These are phyloP conservation scores for Cystofilobasidium macerans DNA, from an alignment of 768 basidiomycete species.

Conservation along the genomic window DNA sequence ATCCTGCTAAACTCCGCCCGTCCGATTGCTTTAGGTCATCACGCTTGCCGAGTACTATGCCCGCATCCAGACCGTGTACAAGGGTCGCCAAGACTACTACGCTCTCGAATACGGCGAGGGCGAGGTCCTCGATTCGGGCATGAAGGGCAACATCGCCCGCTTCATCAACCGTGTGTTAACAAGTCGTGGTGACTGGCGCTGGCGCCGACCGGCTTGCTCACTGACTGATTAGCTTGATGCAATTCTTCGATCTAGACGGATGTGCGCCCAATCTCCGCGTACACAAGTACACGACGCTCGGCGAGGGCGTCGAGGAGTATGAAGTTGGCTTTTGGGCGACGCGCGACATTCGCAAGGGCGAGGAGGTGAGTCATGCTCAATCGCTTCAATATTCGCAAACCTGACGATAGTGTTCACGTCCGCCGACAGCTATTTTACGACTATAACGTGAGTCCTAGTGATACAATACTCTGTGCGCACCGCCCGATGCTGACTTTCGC, in stretches of 20 bases:
- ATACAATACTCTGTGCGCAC: not conserved
- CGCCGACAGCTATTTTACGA: slow-evolving; percentile 36
- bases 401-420: not conserved
- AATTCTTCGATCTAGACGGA: slow-evolving; percentile 9
- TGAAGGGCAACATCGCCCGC: slow-evolving; percentile 39
- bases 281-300: slow-evolving; percentile 36
- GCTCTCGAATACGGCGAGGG: slow-evolving; percentile 40
- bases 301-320: slow-evolving; percentile 38
- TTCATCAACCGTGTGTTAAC: slow-evolving; percentile 40
- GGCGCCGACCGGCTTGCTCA: not conserved
- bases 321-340: slow-evolving; percentile 41
- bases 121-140: slow-evolving; percentile 41
- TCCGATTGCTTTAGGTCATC: slow-evolving; percentile 30
- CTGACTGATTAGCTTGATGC: not conserved
- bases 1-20: not conserved
- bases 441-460: slow-evolving; percentile 36
- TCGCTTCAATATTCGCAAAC: too few species aligned
- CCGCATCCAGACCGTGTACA: slow-evolving; percentile 34
- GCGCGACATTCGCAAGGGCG: slow-evolving; percentile 36
- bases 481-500: not conserved
- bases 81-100: slow-evolving; percentile 36
- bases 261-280: slow-evolving; percentile 40
- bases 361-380: slow-evolving; percentile 39
- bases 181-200: not conserved
- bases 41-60: slow-evolving; percentile 35